These are phyloP conservation scores for Metarhizium humberi DNA, from an alignment of 2,329 filamentous ascomycete genomes.

Conservation along the genomic window DNA sequence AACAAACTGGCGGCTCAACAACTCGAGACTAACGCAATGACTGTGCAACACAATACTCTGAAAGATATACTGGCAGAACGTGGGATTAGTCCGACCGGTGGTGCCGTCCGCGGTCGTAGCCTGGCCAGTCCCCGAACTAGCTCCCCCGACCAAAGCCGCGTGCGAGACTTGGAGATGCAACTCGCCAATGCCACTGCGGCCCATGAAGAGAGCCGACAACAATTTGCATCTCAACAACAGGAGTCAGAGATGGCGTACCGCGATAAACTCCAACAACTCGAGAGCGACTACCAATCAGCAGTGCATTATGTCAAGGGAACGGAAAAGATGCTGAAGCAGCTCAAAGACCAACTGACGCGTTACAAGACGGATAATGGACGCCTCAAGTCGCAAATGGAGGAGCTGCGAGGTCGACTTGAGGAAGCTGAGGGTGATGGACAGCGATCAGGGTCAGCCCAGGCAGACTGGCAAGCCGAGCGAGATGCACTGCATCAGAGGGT, in stretches of 20 bases:
- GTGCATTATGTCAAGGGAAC: conserved; percentile 98
- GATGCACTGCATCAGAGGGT: conserved; percentile 59
- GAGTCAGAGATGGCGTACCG: conserved; percentile 85
- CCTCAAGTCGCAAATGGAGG: conserved; percentile 72
- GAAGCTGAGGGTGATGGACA: conserved; percentile 16
- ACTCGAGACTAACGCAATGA: conserved; percentile 86
- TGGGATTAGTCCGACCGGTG: conserved; percentile 64
- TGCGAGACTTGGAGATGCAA: conserved; percentile 82
- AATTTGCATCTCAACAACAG: conserved; percentile 69
- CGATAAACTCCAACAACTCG: conserved; percentile 85
- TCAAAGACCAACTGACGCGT: conserved; percentile 92
- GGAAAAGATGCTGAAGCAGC: conserved; percentile 97
- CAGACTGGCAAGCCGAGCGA: conserved; percentile 69
- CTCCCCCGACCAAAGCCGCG: conserved; percentile 70
- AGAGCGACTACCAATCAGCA: conserved; percentile 95
- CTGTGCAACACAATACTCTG: conserved; percentile 83
- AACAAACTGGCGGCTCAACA: conserved; percentile 77
- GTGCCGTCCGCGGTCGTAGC: conserved; percentile 60
- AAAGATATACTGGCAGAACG: conserved; percentile 89
- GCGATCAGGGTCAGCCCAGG: conserved; percentile 30
- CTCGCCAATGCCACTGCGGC: conserved; percentile 66
- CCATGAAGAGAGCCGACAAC: conserved; percentile 76
- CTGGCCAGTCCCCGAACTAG: conserved; percentile 61
- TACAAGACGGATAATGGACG: conserved; percentile 82
- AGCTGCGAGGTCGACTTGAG: conserved; percentile 46